phyloP scores from a whole-genome alignment of 352 stramenopile species.

The Phytophthora lateralis region DNA sequence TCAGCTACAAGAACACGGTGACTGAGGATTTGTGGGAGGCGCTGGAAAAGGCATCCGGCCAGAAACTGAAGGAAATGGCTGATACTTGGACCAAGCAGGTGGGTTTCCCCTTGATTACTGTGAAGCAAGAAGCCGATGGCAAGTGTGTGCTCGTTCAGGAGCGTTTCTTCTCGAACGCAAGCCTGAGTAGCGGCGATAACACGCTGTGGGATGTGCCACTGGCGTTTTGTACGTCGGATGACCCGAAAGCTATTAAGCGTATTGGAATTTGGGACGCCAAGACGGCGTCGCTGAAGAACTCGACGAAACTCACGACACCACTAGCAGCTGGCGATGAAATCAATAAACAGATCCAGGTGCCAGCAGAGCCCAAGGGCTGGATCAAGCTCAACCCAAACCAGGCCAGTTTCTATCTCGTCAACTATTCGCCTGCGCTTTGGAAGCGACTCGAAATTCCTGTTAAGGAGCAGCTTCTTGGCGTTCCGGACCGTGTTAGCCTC shows the following conservation, averaged over 20 bases:
- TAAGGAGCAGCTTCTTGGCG: constrained; percentile 52
- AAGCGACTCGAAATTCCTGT: constrained; percentile 71
- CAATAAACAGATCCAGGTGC: constrained; percentile 77
- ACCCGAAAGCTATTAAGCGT: constrained; percentile 47
- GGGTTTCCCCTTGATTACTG: constrained; percentile 92
- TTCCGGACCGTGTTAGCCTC: constrained; percentile 92
- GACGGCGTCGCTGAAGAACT: constrained; percentile 30
- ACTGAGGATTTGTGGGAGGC: constrained; percentile 96
- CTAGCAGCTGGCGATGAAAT: constrained; percentile 84
- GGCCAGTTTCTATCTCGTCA: constrained; percentile 94
- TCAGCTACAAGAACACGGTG: constrained; percentile 95
- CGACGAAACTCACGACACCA: constrained; percentile 26
- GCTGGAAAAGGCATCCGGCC: constrained; percentile 90
- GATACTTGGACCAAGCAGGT: constrained; percentile 94
- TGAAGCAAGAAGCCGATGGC: constrained; percentile 69
- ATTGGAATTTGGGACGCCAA: constrained; percentile 79
- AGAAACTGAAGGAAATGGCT: constrained; percentile 93
- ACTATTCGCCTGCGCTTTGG: constrained; percentile 90
- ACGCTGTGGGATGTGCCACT: constrained; percentile 90
- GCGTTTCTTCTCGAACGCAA: constrained; percentile 93
- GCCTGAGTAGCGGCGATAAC: constrained; percentile 63
- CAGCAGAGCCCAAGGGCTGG: constrained; percentile 59
- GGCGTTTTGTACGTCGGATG: constrained; percentile 59
- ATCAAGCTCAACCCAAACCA: constrained; percentile 97
- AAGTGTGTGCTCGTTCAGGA: constrained; percentile 86